Conservation (phyloP, 2,329 filamentous ascomycete genomes). For the Triangularia setosa region DNA sequence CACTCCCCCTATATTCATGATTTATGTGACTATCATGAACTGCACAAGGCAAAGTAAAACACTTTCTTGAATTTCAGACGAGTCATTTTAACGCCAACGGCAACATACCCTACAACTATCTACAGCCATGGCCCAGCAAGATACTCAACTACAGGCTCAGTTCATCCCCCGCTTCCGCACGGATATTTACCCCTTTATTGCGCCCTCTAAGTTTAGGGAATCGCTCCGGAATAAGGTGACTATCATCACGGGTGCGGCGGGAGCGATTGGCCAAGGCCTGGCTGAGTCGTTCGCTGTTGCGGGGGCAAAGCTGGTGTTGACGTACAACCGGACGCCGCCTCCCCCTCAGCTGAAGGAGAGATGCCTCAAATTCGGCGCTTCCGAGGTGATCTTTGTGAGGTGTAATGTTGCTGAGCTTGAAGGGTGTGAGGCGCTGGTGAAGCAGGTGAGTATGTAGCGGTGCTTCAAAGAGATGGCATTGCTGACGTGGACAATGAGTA, state of each 20-base stretch:
- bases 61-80: background rate
- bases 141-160: slow-evolving; percentile 1
- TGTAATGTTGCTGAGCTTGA: slow-evolving; percentile 28
- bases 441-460: slow-evolving; percentile 14
- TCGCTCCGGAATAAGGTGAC: slow-evolving; percentile 27
- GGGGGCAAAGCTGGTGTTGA: slow-evolving; percentile 28
- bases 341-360: slow-evolving; percentile 21
- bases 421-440: slow-evolving; percentile 26
- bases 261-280: slow-evolving; percentile 28
- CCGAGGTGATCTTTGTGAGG: slow-evolving; percentile 21
- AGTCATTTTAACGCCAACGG: background rate
- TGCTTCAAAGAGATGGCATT: background rate
- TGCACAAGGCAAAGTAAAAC: too few species aligned
- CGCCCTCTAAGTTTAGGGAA: slow-evolving; percentile 27
- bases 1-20: background rate
- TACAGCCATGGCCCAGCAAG: background rate
- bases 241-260: slow-evolving; percentile 30
- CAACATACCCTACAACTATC: background rate
- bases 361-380: slow-evolving; percentile 25
- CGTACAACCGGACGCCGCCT: slow-evolving; percentile 30
- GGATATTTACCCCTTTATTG: slow-evolving; percentile 31
- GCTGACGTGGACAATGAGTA: background rate
- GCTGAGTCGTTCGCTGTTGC: slow-evolving; percentile 32
- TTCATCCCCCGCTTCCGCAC: slow-evolving; percentile 27
- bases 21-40: too few species aligned